phyloP scores from a whole-genome alignment of 768 basidiomycete genomes.

The Coprinopsis sp. region DNA sequence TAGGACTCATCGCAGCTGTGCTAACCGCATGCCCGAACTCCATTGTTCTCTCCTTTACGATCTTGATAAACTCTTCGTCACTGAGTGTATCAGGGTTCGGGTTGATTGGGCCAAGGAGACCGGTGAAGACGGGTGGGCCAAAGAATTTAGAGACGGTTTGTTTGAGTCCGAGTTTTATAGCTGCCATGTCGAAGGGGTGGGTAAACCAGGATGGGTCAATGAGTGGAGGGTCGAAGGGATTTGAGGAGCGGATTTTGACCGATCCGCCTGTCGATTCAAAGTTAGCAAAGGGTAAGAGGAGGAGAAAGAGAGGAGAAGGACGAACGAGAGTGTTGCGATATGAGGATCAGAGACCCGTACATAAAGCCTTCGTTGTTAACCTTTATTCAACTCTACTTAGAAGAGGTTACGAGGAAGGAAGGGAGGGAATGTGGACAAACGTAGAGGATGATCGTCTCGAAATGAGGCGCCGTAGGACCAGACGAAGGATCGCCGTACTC shows the following conservation, averaged over 20 bases:
- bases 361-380: too few species aligned
- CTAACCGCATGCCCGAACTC: slow-evolving; percentile 21
- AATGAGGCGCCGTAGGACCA: slow-evolving; percentile 9
- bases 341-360: too few species aligned
- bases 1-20: slow-evolving; percentile 26
- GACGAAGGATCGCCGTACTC: slow-evolving; percentile 8
- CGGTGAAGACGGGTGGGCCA: slow-evolving; percentile 16
- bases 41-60: slow-evolving; percentile 10
- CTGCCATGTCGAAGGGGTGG: slow-evolving; percentile 10
- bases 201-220: slow-evolving; percentile 42
- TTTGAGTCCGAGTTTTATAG: slow-evolving; percentile 17
- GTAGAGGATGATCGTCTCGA: slow-evolving; percentile 1
- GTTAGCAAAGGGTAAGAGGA: background rate
- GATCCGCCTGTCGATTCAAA: background rate
- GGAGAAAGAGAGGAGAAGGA: background rate
- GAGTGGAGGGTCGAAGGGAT: slow-evolving; percentile 21
- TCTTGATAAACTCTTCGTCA: slow-evolving; percentile 4
- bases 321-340: slow-evolving; percentile 1
- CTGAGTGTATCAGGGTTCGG: slow-evolving; percentile 11
- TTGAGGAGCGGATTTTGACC: slow-evolving; percentile 1
- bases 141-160: slow-evolving; percentile 15
- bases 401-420: background rate
- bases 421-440: slow-evolving; percentile 1
- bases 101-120: slow-evolving; percentile 14
- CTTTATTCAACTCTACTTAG: background rate